These are phyloP conservation scores for Polyplosphaeria fusca DNA, from an alignment of 495 filamentous ascomycete genomes.

Conservation along the genomic window DNA sequence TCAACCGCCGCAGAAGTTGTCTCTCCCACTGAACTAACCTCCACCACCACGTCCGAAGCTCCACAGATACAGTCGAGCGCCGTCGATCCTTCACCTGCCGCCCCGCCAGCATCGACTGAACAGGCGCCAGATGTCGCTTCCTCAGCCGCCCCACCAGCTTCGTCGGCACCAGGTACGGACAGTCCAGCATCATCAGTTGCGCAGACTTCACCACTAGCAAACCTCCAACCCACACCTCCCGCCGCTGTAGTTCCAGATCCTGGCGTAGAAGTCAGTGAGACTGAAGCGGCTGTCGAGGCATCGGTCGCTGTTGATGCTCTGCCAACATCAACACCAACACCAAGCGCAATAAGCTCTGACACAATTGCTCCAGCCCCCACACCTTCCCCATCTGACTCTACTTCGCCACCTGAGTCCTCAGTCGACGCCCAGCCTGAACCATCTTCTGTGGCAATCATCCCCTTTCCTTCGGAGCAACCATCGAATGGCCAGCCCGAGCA, in stretches of 20 bases:
- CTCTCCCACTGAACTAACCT: conserved; percentile 13
- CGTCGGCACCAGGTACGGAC: conserved; percentile 22
- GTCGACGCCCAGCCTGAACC: neutral
- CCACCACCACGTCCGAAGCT: conserved; percentile 7
- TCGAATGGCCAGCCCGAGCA: conserved; percentile 7
- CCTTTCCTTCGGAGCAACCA: neutral
- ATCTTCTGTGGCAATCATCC: neutral
- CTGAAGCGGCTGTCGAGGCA: neutral
- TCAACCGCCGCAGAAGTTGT: conserved; percentile 10
- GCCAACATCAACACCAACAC: conserved; percentile 6
- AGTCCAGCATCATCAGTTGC: conserved; percentile 14
- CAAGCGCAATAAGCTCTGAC: conserved; percentile 21
- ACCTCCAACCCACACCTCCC: conserved; percentile 12
- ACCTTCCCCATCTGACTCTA: conserved; percentile 1
- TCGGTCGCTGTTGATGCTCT: conserved; percentile 7
- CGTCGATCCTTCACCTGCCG: neutral
- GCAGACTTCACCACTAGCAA: conserved; percentile 21
- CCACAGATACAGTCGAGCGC: conserved; percentile 16
- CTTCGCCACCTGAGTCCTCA: neutral
- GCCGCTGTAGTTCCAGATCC: conserved; percentile 9
- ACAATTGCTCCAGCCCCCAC: conserved; percentile 18
- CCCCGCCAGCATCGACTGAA: conserved; percentile 3
- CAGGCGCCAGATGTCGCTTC: neutral
- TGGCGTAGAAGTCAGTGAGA: neutral
- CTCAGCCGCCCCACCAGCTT: neutral